A percentile compares a stretch with the other conserved stretches of the same genome.
These are phyloP conservation scores for Floccularia luteovirens DNA, from an alignment of 768 basidiomycete species.

Conservation along the genomic window DNA sequence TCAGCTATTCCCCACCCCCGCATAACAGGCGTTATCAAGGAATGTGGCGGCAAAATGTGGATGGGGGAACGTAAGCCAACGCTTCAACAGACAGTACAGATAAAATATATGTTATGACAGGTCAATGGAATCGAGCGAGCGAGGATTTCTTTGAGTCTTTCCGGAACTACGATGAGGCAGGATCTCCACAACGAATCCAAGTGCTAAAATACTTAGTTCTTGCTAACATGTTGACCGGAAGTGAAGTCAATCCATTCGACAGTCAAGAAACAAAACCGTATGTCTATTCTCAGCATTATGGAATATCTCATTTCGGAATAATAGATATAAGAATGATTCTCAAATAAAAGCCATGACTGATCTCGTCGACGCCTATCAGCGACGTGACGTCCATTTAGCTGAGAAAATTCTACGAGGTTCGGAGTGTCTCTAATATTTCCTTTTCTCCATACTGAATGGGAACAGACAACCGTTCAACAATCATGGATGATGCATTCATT, in stretches of 20 bases:
- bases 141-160: conserved; percentile 99
- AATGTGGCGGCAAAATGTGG: conserved; percentile 99
- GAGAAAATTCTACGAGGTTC: conserved; percentile 89
- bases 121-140: conserved; percentile 94
- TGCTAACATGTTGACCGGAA: conserved; percentile 96
- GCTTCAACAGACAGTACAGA: background rate
- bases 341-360: conserved; percentile 99
- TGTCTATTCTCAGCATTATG: conserved; percentile 13
- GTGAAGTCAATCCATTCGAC: conserved; percentile 98
- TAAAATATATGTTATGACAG: conserved; percentile 26
- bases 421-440: background rate
- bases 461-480: conserved; percentile 86
- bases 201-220: conserved; percentile 97
- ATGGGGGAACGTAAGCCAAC: conserved; percentile 83
- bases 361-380: conserved; percentile 93
- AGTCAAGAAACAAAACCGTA: conserved; percentile 99
- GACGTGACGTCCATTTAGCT: conserved; percentile 93
- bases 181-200: conserved; percentile 93
- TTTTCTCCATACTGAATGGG: no score
- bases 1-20: conserved; percentile 97
- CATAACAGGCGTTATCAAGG: conserved; percentile 98
- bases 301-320: background rate
- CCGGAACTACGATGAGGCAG: conserved; percentile 97
- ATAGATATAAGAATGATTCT: conserved; percentile 88
- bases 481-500: conserved; percentile 96